A percentile compares a stretch with the other conserved stretches of the same genome.
These are phyloP conservation scores for Russula olivacea DNA, from an alignment of 768 basidiomycete genomes.

Conservation along the genomic window DNA sequence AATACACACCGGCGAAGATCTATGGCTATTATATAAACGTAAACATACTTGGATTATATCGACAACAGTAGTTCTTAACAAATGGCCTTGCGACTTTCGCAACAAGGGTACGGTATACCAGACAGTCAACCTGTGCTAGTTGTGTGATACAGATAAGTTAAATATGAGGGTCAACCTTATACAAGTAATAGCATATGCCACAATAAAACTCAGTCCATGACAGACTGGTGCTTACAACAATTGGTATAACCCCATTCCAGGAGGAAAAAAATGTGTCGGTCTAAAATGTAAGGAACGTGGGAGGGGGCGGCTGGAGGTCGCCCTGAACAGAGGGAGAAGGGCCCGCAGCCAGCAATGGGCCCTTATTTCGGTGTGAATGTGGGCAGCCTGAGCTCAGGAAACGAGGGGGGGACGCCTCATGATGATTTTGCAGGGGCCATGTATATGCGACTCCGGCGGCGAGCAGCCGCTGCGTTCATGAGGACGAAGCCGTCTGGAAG, in stretches of 20 bases:
- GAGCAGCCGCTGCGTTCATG: conserved; percentile 41
- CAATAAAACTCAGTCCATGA: not conserved
- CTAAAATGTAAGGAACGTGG: no score
- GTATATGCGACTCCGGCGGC: conserved; percentile 40
- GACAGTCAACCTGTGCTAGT: not conserved
- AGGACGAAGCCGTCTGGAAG: conserved; percentile 58
- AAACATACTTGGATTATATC: not conserved
- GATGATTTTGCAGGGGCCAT: not conserved
- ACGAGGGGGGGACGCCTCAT: no score
- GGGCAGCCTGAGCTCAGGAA: not conserved
- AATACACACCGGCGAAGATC: not conserved
- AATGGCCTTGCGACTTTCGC: not conserved
- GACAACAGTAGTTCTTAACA: not conserved
- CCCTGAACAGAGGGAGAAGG: not conserved
- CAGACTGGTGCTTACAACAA: not conserved
- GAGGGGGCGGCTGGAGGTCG: no score
- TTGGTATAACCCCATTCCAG: not conserved
- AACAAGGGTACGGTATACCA: not conserved
- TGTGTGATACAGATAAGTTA: not conserved
- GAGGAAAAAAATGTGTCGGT: not conserved
- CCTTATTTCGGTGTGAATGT: no score
- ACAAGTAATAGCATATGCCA: not conserved
- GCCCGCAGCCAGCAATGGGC: not conserved
- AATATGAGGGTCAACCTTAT: not conserved
- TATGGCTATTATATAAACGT: not conserved